A percentile compares a stretch with the other conserved stretches of the same genome.
These are phyloP conservation scores for Aspergillus steynii DNA, from an alignment of 495 filamentous ascomycete genomes.

Conservation along the genomic window DNA sequence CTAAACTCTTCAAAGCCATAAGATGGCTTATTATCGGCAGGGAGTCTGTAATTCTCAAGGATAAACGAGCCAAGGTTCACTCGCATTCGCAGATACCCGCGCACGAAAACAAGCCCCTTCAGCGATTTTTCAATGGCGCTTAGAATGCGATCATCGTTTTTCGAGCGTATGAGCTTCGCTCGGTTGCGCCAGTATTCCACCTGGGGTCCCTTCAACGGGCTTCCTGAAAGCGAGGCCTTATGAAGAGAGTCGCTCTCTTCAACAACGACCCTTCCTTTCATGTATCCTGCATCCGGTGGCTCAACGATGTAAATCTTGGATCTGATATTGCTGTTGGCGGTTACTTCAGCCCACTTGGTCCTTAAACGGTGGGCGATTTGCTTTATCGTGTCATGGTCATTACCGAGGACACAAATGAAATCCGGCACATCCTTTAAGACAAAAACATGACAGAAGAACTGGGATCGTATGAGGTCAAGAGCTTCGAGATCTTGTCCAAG, in stretches of 20 bases:
- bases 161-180: constrained; percentile 19
- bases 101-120: constrained; percentile 30
- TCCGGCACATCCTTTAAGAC: constrained; percentile 34
- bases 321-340: constrained; percentile 31
- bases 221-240: constrained; percentile 19
- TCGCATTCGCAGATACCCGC: constrained; percentile 51
- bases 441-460: constrained; percentile 30
- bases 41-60: constrained; percentile 44
- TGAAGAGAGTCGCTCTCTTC: constrained; percentile 15
- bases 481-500: constrained; percentile 49
- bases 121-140: constrained; percentile 31
- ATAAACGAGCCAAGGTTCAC: constrained; percentile 57
- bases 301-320: constrained; percentile 42
- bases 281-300: constrained; percentile 28
- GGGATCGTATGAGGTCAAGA: constrained; percentile 45
- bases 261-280: constrained; percentile 19
- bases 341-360: constrained; percentile 31
- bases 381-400: constrained; percentile 25
- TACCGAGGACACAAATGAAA: constrained; percentile 26
- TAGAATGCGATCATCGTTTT: constrained; percentile 29
- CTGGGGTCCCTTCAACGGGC: constrained; percentile 2
- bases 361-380: constrained; percentile 38
- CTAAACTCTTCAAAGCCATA: constrained; percentile 53
- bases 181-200: constrained; percentile 16
- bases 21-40: constrained; percentile 30